Base-by-base conservation (phyloP, 108 stramenopile species). In the Nannochloropsis gaditana region DNA sequence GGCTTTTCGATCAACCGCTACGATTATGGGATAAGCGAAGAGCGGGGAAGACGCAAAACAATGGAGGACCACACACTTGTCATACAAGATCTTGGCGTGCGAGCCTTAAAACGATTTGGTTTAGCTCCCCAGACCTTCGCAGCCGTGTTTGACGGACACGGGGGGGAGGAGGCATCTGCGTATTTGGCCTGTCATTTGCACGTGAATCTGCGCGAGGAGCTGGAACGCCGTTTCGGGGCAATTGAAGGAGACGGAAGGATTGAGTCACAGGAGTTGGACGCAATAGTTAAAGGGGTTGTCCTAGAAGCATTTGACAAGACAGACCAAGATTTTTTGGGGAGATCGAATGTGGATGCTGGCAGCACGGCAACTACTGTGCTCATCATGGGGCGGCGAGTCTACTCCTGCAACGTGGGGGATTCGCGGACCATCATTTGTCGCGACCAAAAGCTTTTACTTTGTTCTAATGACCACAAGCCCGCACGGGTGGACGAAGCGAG, bases 141-240 rank as follows among this genome's bases (percentile, higher is more conserved):
- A 21, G 97, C 93, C 21, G 97, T 98, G 9, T 98, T 96, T 88
- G 97, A 98, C 89, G 97, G 97, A 9, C 97, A 98, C 85, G 97
- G 97, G 44, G 97, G 97, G 45, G 94, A 93, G 81, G 94, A 95
- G 90, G 95, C 95, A 81, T 95, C 95, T 21, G 94, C 94, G 83
- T 97, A 94, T 84, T 89, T 97, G 3, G 93, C 83, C 45, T 42
- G 73, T 5, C n/a, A 43, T 9, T 31, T 43, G 83, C 44, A 31
- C 44, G 43, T 43, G 8, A n/a, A 73, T n/a, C 31, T n/a, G 44
- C n/a, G 9, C 84, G 15, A 45, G 43, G 82, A n/a, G 81, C 11
- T 44, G n/a, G 43, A 17, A 43, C 44, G n/a, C 43, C 47, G 45
- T n/a, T 73, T 73, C 6, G 59, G 59, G 59, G 86, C 43, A 21